These are phyloP conservation scores for Calonectria hawksworthii DNA, from an alignment of 2,329 filamentous ascomycete genomes.

Conservation along the genomic window DNA sequence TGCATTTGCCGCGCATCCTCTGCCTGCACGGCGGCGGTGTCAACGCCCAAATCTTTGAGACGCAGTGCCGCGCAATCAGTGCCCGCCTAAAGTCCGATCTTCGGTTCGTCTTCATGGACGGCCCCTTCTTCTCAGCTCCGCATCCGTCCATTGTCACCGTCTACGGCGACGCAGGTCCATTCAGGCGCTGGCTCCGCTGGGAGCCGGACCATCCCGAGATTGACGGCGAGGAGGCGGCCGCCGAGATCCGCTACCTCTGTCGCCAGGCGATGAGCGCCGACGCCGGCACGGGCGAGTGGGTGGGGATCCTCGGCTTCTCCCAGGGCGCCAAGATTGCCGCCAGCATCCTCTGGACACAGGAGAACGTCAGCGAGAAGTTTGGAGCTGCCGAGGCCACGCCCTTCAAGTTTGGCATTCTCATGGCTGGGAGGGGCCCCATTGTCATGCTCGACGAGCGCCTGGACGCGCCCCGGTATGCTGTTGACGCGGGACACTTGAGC, in stretches of 20 bases:
- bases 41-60: conserved; percentile 77
- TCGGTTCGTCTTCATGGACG: conserved; percentile 81
- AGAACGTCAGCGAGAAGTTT: conserved; percentile 62
- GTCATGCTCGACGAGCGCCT: conserved; percentile 56
- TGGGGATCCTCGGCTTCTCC: conserved; percentile 75
- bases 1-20: conserved; percentile 74
- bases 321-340: conserved; percentile 75
- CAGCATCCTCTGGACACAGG: conserved; percentile 73
- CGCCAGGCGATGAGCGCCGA: conserved; percentile 65
- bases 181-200: conserved; percentile 74
- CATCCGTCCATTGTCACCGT: conserved; percentile 74
- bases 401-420: conserved; percentile 54
- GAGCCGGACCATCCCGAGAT: conserved; percentile 67
- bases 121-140: conserved; percentile 73
- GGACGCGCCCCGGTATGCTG: conserved; percentile 64
- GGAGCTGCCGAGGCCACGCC: conserved; percentile 42
- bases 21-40: conserved; percentile 87
- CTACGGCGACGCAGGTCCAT: conserved; percentile 77
- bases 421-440: conserved; percentile 51
- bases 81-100: conserved; percentile 68
- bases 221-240: conserved; percentile 59
- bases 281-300: conserved; percentile 69
- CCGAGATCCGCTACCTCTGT: conserved; percentile 57
- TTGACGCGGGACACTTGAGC: conserved; percentile 40
- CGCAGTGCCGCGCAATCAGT: conserved; percentile 73